Evolutionary conservation across 108 stramenopile genomes (phyloP).

Genomic region (Parietichytrium sp.): DNA sequence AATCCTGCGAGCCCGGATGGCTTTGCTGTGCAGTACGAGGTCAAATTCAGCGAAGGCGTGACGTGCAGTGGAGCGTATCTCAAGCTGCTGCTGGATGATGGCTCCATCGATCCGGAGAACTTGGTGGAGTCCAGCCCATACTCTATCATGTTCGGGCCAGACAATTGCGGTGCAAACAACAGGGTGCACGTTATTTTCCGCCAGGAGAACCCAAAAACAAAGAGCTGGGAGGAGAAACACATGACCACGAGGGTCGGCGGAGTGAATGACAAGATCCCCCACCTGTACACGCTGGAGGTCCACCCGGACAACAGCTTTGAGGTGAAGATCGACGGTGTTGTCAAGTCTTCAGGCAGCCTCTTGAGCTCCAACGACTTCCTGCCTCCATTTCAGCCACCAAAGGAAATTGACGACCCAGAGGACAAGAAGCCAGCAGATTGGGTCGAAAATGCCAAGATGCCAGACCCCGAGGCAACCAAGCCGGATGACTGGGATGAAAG

Average conservation of each 20-base stretch:
- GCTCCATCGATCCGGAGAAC: slow-evolving; percentile 17
- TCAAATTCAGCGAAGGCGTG: slow-evolving; percentile 51
- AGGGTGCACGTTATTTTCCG: slow-evolving; percentile 95
- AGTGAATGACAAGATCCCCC: slow-evolving; percentile 82
- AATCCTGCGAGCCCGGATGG: slow-evolving; percentile 32
- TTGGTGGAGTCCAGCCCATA: slow-evolving; percentile 96
- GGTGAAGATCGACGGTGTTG: slow-evolving; percentile 92
- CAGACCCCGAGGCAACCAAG: slow-evolving; percentile 69
- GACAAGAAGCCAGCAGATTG: slow-evolving; percentile 91
- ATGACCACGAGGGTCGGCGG: slow-evolving; percentile 77
- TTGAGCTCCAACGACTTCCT: slow-evolving; percentile 79
- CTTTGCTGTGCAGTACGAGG: slow-evolving; percentile 64
- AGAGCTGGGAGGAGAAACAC: slow-evolving; percentile 75
- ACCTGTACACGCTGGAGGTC: slow-evolving; percentile 92
- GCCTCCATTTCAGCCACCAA: slow-evolving; percentile 70
- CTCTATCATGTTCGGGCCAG: slow-evolving; percentile 98
- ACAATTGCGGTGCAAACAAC: slow-evolving; percentile 89
- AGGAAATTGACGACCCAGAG: slow-evolving; percentile 92
- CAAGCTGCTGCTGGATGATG: slow-evolving; percentile 36
- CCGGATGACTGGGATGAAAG: slow-evolving; percentile 97
- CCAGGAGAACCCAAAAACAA: slow-evolving; percentile 55
- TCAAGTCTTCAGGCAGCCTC: slow-evolving; percentile 77
- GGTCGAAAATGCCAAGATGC: slow-evolving; percentile 90
- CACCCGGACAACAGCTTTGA: slow-evolving; percentile 92
- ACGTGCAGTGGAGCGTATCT: slow-evolving; percentile 63